These are phyloP conservation scores for Bonia amplexicaulis DNA, from an alignment of 176 grass and related monocot genomes.

Conservation along the genomic window DNA sequence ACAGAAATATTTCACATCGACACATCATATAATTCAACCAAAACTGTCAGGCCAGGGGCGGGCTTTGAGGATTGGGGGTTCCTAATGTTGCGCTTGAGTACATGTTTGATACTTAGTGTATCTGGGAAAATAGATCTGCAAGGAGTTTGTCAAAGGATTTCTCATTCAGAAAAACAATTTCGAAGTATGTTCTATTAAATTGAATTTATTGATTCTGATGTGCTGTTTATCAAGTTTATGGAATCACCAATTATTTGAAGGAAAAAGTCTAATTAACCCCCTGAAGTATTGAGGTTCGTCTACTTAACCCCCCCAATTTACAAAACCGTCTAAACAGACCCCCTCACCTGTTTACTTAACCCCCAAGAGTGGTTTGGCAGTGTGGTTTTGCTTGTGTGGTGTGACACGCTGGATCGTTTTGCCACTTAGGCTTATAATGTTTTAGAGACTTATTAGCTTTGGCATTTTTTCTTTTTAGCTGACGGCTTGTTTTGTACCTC, in stretches of 20 bases:
- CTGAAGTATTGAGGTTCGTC: no score
- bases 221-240: no score
- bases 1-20: background rate
- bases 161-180: background rate
- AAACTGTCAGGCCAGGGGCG: background rate
- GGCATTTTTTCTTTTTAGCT: background rate
- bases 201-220: no score
- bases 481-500: background rate
- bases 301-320: no score
- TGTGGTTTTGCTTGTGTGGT: no score
- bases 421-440: background rate
- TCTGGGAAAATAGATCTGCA: background rate
- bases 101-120: background rate
- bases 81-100: background rate
- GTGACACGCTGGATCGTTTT: no score
- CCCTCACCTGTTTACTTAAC: no score
- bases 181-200: no score
- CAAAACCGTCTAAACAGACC: no score
- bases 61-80: background rate
- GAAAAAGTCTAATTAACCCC: no score
- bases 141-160: background rate
- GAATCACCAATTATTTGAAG: no score
- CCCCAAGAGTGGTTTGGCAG: no score
- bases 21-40: background rate
- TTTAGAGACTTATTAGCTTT: background rate